Conservation (phyloP, 2,329 filamentous ascomycete genomes). For the Aspergillus sp. region DNA sequence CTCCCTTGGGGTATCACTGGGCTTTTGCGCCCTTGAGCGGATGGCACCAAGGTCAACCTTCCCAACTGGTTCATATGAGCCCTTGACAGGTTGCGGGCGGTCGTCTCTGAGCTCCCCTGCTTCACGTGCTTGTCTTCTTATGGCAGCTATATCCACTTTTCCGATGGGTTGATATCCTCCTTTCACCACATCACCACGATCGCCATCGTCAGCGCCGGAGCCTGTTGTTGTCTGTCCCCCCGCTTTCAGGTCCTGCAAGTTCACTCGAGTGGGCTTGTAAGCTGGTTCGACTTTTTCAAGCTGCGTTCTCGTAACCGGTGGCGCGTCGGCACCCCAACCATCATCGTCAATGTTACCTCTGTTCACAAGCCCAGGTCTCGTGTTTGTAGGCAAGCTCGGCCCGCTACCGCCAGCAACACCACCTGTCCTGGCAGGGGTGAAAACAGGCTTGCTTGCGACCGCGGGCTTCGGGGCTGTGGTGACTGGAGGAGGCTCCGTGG, state of each 20-base stretch:
- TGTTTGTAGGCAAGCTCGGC: constrained; percentile 57
- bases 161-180: constrained; percentile 90
- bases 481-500: constrained; percentile 48
- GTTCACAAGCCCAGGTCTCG: constrained; percentile 44
- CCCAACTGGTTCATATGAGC: constrained; percentile 86
- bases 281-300: constrained; percentile 87
- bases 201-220: constrained; percentile 39
- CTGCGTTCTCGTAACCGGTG: constrained; percentile 76
- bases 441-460: constrained; percentile 80
- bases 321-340: constrained; percentile 91
- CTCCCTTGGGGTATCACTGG: constrained; percentile 24
- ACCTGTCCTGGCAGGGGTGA: constrained; percentile 63
- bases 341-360: constrained; percentile 61
- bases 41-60: constrained; percentile 98
- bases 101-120: constrained; percentile 55
- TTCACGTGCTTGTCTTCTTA: constrained; percentile 66
- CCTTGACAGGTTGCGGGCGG: constrained; percentile 76
- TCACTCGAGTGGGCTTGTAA: constrained; percentile 92
- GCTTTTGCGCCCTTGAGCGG: constrained; percentile 69
- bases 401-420: constrained; percentile 46
- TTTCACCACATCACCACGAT: constrained; percentile 58
- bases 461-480: constrained; percentile 54
- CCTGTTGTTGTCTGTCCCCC: constrained; percentile 56
- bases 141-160: constrained; percentile 93
- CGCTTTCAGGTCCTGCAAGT: constrained; percentile 75